Evolutionary conservation across 352 stramenopile genomes (phyloP), one percentile per base, ranked within the genome.

Genomic region (Thalassiosira exigua): DNA sequence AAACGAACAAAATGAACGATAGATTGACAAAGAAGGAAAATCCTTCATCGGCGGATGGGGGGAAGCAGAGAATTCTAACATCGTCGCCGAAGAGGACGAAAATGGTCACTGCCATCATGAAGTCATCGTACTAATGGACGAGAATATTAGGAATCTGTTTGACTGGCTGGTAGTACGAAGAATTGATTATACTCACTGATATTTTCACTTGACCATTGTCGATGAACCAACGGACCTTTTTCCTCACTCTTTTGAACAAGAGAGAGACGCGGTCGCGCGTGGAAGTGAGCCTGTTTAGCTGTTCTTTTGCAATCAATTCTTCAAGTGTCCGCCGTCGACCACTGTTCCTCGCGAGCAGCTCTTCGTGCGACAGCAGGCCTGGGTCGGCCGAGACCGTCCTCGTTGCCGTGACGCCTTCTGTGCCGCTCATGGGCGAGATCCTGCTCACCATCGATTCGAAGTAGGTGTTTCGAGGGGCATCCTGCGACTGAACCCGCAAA

Each of bases 31-130:
- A 79, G 53, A 86, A 73, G 29, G 60, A 22, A 51, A 88, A 86
- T 22, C 57, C 59, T 57, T 19, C 67, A 62, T 88, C 81, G 24
- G 68, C 66, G 17, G 70, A 71, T 22, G 81, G 65, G 22, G 62
- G 59, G 51, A 83, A 85, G 52, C 22, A 84, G 11, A 85, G 46
- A 73, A 88, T 82, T 44, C 76, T 64, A 4, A 86, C 5, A 58
- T 85, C 76, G 53, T 84, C 66, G 21, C 81, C 81, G 64, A 88
- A 86, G 27, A 88, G 53, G 1, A 88, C 71, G 66, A 84, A 88
- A 32, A 83, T 73, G 32, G 81, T 84, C 1, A 75, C 69, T 46
- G 60, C 73, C 67, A 85, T 86, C 81, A 88, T 88, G 32, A 88
- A 64, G 64, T 85, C 81, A 67, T 85, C 72, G 53, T 84, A 86